Conservation (phyloP, 306 rosid species). For the Benincasa hispida region DNA sequence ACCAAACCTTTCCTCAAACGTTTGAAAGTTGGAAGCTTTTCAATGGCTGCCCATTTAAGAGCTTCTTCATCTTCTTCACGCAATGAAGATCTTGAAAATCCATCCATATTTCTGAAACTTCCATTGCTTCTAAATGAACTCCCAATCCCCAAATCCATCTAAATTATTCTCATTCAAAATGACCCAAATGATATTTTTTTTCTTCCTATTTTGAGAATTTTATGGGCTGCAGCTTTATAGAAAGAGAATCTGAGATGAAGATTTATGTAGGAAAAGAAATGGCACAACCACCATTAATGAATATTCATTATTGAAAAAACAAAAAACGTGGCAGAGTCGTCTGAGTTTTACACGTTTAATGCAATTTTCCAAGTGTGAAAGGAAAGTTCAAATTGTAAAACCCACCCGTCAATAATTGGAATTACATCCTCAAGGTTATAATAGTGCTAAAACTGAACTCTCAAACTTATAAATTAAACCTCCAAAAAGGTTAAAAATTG, state of each 20-base stretch:
- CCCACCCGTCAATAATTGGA: too few relatives aligned
- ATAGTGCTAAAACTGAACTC: too few relatives aligned
- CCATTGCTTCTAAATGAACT: conserved; percentile 12
- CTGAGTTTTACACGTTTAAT: background rate
- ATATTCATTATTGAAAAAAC: too few relatives aligned
- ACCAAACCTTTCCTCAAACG: conserved; percentile 24
- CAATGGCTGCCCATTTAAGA: conserved; percentile 28
- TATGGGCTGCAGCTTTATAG: background rate
- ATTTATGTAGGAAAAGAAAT: background rate
- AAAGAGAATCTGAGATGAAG: background rate
- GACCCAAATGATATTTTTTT: too few relatives aligned
- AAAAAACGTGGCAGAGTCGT: background rate
- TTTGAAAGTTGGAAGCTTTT: conserved; percentile 20
- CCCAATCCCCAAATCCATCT: background rate
- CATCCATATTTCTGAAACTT: background rate
- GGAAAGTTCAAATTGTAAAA: too few relatives aligned
- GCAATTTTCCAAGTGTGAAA: background rate
- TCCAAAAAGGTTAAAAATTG: too few relatives aligned
- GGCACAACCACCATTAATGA: background rate
- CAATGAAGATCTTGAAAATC: conserved; percentile 10
- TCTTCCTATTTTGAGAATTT: too few relatives aligned
- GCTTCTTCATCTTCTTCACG: conserved; percentile 23
- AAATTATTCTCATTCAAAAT: too few relatives aligned
- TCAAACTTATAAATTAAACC: too few relatives aligned
- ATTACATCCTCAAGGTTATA: too few relatives aligned